Conservation (phyloP, 139 green algal genomes). For the Volvox reticuliferus region DNA sequence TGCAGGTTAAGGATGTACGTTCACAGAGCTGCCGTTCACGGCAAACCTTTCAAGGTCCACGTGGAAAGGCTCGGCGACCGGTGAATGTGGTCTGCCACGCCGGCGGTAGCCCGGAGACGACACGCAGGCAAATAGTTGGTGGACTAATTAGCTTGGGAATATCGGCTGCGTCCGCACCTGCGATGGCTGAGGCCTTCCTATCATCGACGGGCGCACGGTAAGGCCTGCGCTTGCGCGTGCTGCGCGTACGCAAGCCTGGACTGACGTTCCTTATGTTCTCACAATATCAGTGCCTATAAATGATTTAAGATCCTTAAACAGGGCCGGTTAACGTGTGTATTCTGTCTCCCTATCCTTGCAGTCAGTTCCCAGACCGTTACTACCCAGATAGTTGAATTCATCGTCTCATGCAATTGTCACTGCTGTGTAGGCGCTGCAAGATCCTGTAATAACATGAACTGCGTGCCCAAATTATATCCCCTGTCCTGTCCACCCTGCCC, state of each 20-base stretch:
- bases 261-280: neutral
- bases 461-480: too few relatives aligned
- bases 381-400: too few relatives aligned
- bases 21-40: neutral
- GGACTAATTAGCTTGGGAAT: slow-evolving; percentile 27
- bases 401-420: too few relatives aligned
- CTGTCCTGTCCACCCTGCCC: neutral
- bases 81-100: slow-evolving; percentile 31
- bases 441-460: too few relatives aligned
- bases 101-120: neutral
- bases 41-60: slow-evolving; percentile 1
- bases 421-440: too few relatives aligned
- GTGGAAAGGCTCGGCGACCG: slow-evolving; percentile 16
- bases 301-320: neutral
- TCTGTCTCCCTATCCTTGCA: too few relatives aligned
- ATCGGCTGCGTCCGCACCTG: neutral
- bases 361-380: too few relatives aligned
- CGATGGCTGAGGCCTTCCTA: slow-evolving; percentile 54
- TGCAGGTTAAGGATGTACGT: slow-evolving; percentile 14
- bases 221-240: neutral
- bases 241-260: neutral
- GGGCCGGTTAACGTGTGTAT: neutral
- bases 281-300: neutral
- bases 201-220: slow-evolving; percentile 59
- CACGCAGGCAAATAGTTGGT: slow-evolving; percentile 33